phyloP scores from a whole-genome alignment of 2,329 filamentous ascomycete genomes.

The Venturia effusa region DNA sequence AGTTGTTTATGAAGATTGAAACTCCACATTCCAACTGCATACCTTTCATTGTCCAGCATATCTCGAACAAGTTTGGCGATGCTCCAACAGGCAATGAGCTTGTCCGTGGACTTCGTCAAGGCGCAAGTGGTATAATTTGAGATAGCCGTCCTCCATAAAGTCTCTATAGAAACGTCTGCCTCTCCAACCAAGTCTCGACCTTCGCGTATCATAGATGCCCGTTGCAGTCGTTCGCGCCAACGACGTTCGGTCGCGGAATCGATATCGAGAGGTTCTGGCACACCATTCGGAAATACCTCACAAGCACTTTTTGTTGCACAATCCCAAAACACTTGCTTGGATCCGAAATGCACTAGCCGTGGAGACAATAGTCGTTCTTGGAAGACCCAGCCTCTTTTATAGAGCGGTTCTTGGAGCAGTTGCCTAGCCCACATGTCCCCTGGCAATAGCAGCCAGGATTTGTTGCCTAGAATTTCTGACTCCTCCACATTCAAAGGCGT shows the following conservation, averaged over 20 bases:
- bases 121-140: neutral
- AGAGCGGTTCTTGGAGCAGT: neutral
- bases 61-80: neutral
- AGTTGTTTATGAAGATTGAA: neutral
- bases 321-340: conserved; percentile 6
- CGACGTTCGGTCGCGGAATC: neutral
- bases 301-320: conserved; percentile 5
- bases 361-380: conserved; percentile 10
- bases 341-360: conserved; percentile 4
- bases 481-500: neutral
- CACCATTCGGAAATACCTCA: neutral
- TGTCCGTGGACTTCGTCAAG: neutral
- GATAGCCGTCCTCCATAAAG: neutral
- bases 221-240: neutral
- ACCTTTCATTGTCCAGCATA: neutral
- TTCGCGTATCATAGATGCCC: neutral
- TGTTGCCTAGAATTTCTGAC: neutral
- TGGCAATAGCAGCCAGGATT: neutral
- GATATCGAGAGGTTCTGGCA: neutral
- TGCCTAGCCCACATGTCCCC: neutral
- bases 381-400: conserved; percentile 7
- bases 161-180: neutral
- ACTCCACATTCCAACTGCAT: conserved; percentile 1
- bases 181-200: neutral
- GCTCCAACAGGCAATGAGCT: neutral